Evolutionary conservation across 257 asterid genomes (phyloP), one percentile per base, ranked within the genome.

Genomic region (Verbena officinalis): DNA sequence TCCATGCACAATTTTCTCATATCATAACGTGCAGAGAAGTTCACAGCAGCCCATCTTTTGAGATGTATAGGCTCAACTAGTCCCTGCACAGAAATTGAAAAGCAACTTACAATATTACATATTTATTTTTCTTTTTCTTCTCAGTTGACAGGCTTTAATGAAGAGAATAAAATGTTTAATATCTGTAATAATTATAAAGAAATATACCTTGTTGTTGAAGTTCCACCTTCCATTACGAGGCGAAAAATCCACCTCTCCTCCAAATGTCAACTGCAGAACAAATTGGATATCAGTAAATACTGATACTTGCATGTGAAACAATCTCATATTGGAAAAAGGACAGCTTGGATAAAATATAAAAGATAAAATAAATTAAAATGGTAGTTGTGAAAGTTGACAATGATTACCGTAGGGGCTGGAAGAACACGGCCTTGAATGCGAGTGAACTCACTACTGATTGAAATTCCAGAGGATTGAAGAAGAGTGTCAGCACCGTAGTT

Each of bases 161-260:
- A n/a, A n/a, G n/a, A n/a, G n/a, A n/a, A n/a, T n/a, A 27, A 27
- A 27, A 27, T 27, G 33, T 27, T 4, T 36, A 36, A 36, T 36
- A 7, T 36, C 40, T 36, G 11, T 27, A 36, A 44, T 21, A 64
- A 56, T 11, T 20, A 30, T 9, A 13, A 36, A 68, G 44, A 63
- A 45, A 13, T 33, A 44, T 77, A 86, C 96, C 92, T 83, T 86
- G 23, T 78, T 71, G 40, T 89, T 89, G 63, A 89, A 84, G 64
- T 89, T 89, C 96, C 96, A 89, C 15, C 82, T 73, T 13, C 95
- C 96, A 23, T 73, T 78, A 3, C 80, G 75, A 1, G 93, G 90
- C 33, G 69, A 27, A 42, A 82, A 67, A 33, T 72, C 77, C 30
- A 75, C 86, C 5, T 77, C 79, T 6, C 58, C 75, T 7, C 96